Evolutionary conservation across 352 stramenopile genomes (phyloP).

Genomic region (Blastocystis sp.): DNA sequence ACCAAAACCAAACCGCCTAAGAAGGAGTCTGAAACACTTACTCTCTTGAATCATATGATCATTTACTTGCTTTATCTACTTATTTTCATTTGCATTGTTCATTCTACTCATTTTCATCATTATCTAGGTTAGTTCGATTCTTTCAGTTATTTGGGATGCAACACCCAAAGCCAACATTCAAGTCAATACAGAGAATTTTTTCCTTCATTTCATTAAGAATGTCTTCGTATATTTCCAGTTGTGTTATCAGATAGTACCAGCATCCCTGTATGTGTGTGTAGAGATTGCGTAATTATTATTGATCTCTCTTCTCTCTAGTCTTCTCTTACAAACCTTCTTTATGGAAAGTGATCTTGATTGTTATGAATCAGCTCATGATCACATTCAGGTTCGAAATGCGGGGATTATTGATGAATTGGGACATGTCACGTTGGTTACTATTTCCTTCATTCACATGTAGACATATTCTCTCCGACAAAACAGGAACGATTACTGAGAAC

Average conservation of each 20-base stretch:
- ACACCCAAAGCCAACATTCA: not conserved
- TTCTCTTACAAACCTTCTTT: conserved; percentile 47
- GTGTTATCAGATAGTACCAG: conserved; percentile 56
- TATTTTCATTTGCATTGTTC: conserved; percentile 48
- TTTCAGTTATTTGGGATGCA: not conserved
- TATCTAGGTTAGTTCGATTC: conserved; percentile 10
- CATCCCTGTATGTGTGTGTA: conserved; percentile 51
- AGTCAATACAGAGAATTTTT: not conserved
- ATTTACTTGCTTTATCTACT: conserved; percentile 30
- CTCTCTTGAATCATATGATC: conserved; percentile 5
- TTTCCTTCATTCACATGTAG: not conserved
- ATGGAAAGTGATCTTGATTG: conserved; percentile 56
- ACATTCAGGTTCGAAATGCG: conserved; percentile 51
- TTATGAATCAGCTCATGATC: conserved; percentile 3
- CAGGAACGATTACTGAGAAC: conserved; percentile 61
- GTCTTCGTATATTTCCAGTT: conserved; percentile 56
- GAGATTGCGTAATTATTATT: conserved; percentile 19
- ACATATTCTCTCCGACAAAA: conserved; percentile 62
- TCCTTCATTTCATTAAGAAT: conserved; percentile 34
- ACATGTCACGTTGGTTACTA: conserved; percentile 24
- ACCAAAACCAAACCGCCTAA: not conserved
- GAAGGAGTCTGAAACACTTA: conserved; percentile 40
- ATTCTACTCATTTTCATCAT: not conserved
- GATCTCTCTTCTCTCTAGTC: not conserved
- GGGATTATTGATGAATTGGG: conserved; percentile 50